A percentile compares a stretch with the other conserved stretches of the same genome.
phyloP scores from a whole-genome alignment of 331 rosid species.

The Quercus phellos region DNA sequence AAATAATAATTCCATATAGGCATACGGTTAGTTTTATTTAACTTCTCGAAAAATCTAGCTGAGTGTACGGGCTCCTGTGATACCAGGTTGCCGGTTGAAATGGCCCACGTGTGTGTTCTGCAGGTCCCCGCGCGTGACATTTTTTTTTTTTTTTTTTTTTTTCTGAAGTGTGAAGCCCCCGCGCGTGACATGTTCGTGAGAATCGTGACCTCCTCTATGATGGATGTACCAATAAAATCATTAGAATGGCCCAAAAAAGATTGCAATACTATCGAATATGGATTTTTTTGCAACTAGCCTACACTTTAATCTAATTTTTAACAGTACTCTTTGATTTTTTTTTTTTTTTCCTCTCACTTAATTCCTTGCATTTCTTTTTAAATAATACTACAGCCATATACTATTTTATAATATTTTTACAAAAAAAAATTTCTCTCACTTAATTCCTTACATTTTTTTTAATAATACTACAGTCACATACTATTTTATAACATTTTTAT shows the following conservation, averaged over 20 bases:
- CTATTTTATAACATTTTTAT: too few species aligned
- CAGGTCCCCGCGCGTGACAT: conserved; percentile 21
- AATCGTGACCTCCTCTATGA: background rate
- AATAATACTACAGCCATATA: fast-evolving
- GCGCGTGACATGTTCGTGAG: conserved; percentile 11
- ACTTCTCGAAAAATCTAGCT: background rate
- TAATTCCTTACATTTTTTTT: too few species aligned
- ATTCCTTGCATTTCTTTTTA: background rate
- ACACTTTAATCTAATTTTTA: background rate
- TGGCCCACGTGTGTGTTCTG: conserved; percentile 24
- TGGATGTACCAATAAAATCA: background rate
- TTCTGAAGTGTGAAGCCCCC: conserved; percentile 11
- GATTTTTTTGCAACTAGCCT: background rate
- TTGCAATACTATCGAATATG: too few species aligned
- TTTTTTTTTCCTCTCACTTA: background rate
- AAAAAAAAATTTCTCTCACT: background rate
- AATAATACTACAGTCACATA: fast-evolving
- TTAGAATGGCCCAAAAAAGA: background rate
- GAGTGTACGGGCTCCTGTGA: background rate
- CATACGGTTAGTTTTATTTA: background rate
- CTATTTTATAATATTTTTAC: too few species aligned
- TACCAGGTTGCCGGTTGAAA: conserved; percentile 21
- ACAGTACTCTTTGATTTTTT: background rate
- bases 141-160: too few species aligned
- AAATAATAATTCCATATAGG: too few species aligned